phyloP scores from a whole-genome alignment of 2,329 filamentous ascomycete genomes.

The Fusarium illudens region DNA sequence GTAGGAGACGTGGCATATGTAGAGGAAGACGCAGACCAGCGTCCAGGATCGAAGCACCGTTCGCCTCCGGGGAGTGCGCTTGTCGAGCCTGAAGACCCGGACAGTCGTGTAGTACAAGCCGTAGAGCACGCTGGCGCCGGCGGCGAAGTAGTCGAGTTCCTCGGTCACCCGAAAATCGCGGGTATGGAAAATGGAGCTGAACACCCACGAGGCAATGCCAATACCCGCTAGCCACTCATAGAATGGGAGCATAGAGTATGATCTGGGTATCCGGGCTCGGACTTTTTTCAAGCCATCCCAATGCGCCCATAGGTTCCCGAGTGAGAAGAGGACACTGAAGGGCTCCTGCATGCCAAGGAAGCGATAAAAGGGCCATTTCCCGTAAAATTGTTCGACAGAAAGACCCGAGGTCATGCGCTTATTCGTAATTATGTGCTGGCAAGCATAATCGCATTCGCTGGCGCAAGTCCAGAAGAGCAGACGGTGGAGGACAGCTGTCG shows the following conservation, averaged over 20 bases:
- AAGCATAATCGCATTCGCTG: conserved; percentile 96
- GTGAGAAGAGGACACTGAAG: conserved; percentile 89
- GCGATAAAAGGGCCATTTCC: conserved; percentile 97
- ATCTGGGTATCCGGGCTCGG: conserved; percentile 71
- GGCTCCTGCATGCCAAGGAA: conserved; percentile 95
- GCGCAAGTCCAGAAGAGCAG: conserved; percentile 92
- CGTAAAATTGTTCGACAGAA: conserved; percentile 89
- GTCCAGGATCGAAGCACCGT: conserved; percentile 79
- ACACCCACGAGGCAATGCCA: conserved; percentile 84
- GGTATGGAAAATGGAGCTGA: conserved; percentile 91
- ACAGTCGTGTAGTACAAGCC: conserved; percentile 87
- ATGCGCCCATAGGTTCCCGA: conserved; percentile 91
- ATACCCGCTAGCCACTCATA: conserved; percentile 83
- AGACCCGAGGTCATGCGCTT: conserved; percentile 71
- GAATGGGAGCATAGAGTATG: conserved; percentile 80
- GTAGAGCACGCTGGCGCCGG: conserved; percentile 89
- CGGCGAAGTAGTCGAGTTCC: conserved; percentile 95
- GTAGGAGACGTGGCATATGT: conserved; percentile 80
- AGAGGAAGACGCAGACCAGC: conserved; percentile 73
- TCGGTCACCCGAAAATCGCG: conserved; percentile 87
- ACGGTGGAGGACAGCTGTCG: conserved; percentile 79
- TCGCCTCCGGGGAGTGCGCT: conserved; percentile 52
- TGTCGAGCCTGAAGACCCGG: conserved; percentile 83
- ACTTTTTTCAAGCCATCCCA: conserved; percentile 77
- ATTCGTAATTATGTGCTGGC: conserved; percentile 90